phyloP scores from a whole-genome alignment of 2,329 filamentous ascomycete species.

The Stylonectria norvegica region DNA sequence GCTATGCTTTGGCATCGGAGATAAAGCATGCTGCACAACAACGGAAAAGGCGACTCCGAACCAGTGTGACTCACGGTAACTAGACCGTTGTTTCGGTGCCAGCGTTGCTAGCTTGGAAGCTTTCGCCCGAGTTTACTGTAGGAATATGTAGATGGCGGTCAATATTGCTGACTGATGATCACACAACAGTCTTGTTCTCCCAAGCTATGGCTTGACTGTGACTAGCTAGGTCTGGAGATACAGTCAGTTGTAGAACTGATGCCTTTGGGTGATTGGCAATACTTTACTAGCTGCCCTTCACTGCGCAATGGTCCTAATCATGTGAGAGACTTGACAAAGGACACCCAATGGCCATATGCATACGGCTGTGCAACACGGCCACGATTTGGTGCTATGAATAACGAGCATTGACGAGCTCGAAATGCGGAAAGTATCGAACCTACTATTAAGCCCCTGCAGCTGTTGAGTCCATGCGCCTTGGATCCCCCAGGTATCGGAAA shows the following conservation, averaged over 20 bases:
- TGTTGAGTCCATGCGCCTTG: too few relatives aligned
- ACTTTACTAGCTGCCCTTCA: neutral
- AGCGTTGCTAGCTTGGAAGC: neutral
- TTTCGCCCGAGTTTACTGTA: slow-evolving; percentile 2
- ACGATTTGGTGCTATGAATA: neutral
- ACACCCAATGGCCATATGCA: too few relatives aligned
- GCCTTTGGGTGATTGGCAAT: neutral
- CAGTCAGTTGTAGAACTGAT: neutral
- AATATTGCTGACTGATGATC: neutral
- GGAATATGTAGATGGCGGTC: neutral
- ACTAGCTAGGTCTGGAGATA: neutral
- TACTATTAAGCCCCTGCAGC: too few relatives aligned
- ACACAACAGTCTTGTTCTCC: neutral
- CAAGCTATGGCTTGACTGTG: too few relatives aligned
- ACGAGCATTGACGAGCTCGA: slow-evolving; percentile 1
- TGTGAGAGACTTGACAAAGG: too few relatives aligned
- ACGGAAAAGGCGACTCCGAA: neutral
- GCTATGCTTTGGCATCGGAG: neutral
- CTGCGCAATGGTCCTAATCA: too few relatives aligned
- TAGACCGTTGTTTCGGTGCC: slow-evolving; percentile 1
- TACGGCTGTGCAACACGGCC: too few relatives aligned
- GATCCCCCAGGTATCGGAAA: too few relatives aligned
- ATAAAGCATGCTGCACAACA: slow-evolving; percentile 1
- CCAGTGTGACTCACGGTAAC: neutral
- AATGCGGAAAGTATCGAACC: neutral